Percentiles rank a stretch among this genome's conserved stretches.
Evolutionary conservation across 1,284 basidiomycete species (phyloP).

Genomic region (Boletellus sp.): DNA sequence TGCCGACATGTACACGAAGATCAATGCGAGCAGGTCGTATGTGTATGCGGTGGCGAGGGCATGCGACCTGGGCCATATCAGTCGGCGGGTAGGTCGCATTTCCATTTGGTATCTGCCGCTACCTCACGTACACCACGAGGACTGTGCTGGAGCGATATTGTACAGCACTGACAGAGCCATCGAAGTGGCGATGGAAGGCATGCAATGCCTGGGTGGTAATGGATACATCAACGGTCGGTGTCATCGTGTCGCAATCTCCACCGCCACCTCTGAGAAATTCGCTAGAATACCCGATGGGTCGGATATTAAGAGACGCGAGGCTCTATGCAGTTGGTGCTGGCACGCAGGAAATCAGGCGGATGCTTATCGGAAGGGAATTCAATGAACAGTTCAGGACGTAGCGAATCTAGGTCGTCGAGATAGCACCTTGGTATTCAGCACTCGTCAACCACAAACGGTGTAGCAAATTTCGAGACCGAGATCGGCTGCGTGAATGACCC

Average conservation of each 20-base stretch:
- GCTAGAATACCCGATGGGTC: conserved; percentile 82
- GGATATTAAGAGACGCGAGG: conserved; percentile 80
- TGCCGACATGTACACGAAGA: conserved; percentile 94
- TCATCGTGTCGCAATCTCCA: neutral
- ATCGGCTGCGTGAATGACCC: too few relatives aligned
- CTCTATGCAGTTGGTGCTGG: conserved; percentile 90
- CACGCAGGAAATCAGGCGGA: conserved; percentile 86
- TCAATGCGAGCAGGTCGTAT: conserved; percentile 85
- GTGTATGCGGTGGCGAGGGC: conserved; percentile 91
- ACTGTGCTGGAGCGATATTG: conserved; percentile 89
- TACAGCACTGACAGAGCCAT: conserved; percentile 89
- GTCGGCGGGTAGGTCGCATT: conserved; percentile 59
- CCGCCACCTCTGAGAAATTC: neutral
- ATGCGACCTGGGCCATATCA: conserved; percentile 80
- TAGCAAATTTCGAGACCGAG: too few relatives aligned
- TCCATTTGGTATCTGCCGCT: conserved; percentile 11
- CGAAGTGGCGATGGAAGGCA: conserved; percentile 86
- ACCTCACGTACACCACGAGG: conserved; percentile 44
- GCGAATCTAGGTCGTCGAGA: neutral
- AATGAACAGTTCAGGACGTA: conserved; percentile 60
- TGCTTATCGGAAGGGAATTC: conserved; percentile 88
- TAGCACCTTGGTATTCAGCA: neutral
- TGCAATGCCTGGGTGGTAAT: conserved; percentile 91
- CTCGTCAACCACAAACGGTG: too few relatives aligned
- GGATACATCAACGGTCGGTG: conserved; percentile 83